Conservation (phyloP, 2,329 filamentous ascomycete genomes). For the Myotisia sp. region DNA sequence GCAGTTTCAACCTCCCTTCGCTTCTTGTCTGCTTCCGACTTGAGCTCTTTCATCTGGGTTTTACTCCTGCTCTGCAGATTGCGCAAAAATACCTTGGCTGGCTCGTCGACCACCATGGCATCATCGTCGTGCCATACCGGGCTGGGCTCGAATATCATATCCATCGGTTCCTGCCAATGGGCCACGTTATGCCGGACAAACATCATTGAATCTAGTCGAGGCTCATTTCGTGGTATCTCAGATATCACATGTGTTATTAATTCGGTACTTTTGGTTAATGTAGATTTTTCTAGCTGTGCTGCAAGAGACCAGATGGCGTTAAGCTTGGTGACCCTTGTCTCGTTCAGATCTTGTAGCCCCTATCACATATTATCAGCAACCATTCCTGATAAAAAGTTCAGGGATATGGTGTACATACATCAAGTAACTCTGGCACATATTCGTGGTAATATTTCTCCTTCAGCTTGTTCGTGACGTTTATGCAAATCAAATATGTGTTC, state of each 20-base stretch:
- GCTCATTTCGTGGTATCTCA: constrained; percentile 78
- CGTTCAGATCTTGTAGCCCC: constrained; percentile 77
- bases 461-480: constrained; percentile 94
- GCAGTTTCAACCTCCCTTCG: constrained; percentile 67
- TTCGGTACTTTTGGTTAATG: constrained; percentile 57
- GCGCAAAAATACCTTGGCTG: constrained; percentile 75
- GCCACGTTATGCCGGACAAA: constrained; percentile 85
- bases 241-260: constrained; percentile 57
- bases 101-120: constrained; percentile 69
- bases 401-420: constrained; percentile 42
- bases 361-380: constrained; percentile 11
- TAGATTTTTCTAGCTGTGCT: constrained; percentile 62
- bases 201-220: constrained; percentile 91
- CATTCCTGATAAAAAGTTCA: background rate
- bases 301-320: constrained; percentile 78
- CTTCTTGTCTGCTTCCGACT: constrained; percentile 73
- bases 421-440: constrained; percentile 83
- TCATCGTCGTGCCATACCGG: constrained; percentile 95
- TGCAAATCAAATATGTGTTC: constrained; percentile 92
- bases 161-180: constrained; percentile 65
- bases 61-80: constrained; percentile 91
- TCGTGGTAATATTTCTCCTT: constrained; percentile 97
- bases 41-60: constrained; percentile 61
- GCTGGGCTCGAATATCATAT: constrained; percentile 82
- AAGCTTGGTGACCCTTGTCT: constrained; percentile 70